Evolutionary conservation across 2,329 filamentous ascomycete genomes (phyloP).

Genomic region (Fusarium zealandicum): DNA sequence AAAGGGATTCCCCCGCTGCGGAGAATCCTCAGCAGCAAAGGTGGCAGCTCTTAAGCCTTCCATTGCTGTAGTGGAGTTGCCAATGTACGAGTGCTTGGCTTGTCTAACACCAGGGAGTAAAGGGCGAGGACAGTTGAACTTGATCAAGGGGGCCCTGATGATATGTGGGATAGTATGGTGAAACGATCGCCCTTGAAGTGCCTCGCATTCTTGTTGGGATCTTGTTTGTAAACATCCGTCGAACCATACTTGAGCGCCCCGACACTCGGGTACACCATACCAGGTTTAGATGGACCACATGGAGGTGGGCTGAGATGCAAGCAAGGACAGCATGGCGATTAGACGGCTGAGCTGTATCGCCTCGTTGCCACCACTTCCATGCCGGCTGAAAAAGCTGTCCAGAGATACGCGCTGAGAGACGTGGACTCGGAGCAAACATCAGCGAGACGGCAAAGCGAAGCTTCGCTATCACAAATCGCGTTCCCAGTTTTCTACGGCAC

Average conservation of each 20-base stretch:
- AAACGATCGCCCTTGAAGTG: no score
- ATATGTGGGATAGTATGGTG: no score
- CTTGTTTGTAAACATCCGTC: neutral
- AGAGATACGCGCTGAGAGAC: no score
- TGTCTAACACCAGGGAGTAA: slow-evolving; percentile 20
- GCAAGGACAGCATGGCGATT: slow-evolving; percentile 10
- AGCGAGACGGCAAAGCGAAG: no score
- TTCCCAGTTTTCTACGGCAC: no score
- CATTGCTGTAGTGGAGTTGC: slow-evolving; percentile 25
- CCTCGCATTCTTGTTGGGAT: slow-evolving; percentile 2
- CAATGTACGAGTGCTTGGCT: slow-evolving; percentile 13
- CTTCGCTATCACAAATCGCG: no score
- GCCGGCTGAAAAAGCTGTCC: neutral
- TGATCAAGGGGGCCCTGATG: slow-evolving; percentile 6
- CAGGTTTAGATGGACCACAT: neutral
- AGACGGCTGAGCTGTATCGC: slow-evolving; percentile 11
- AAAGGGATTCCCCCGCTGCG: slow-evolving; percentile 14
- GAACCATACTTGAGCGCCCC: neutral
- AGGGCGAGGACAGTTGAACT: slow-evolving; percentile 2
- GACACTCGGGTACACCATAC: slow-evolving; percentile 4
- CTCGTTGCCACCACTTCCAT: slow-evolving; percentile 1
- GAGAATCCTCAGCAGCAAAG: slow-evolving; percentile 19
- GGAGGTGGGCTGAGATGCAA: slow-evolving; percentile 20
- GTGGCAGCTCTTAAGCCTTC: slow-evolving; percentile 27
- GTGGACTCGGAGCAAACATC: no score